Base-by-base conservation (phyloP, 139 green algal species). In the Gonium pectorale region DNA sequence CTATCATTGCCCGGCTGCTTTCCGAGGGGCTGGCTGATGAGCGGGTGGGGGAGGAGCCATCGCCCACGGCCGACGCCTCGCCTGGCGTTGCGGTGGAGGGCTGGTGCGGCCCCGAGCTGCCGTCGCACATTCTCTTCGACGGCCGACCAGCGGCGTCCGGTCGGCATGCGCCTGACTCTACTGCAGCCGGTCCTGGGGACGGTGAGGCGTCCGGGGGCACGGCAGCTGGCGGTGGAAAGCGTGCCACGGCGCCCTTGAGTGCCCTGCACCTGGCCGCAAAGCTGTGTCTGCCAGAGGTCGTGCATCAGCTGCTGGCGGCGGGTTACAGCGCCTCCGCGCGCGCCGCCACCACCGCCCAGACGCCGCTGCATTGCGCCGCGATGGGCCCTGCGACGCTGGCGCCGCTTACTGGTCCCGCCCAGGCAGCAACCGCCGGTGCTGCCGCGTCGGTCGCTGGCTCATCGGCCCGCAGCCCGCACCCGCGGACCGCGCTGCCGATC, bases 201-300 rank as follows among this genome's bases (percentile, higher is more conserved):
- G n/a, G n/a, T n/a, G n/a, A n/a, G n/a, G n/a, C n/a, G n/a, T n/a
- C n/a, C n/a, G n/a, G n/a, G n/a, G n/a, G n/a, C n/a, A n/a, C n/a
- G n/a, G n/a, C n/a, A n/a, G n/a, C n/a, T n/a, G n/a, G n/a, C n/a
- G n/a, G n/a, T 67, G 26, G 7, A n/a, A 9, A 38, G 59, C 29
- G 8, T 4, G 33, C 8, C 19, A 21, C 29, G 29, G n/a, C 43
- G 1, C 75, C 59, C 17, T 2, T 62, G 22, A 70, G 26, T 6
- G 67, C 67, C 15, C 80, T 86, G 67, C 80, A 86, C 51, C 80
- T 86, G 17, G 80, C 80, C 17, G 52, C 33, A 27, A 62, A 71
- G 67, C 80, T 86, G 26, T 69, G 67, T 11, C 67, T 24, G 52
- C 43, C 51, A 0, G 51, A 59, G 22, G 67, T 80, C 13, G 80